Evolutionary conservation across 2,329 filamentous ascomycete genomes (phyloP).

Genomic region (Diaporthe sp.): DNA sequence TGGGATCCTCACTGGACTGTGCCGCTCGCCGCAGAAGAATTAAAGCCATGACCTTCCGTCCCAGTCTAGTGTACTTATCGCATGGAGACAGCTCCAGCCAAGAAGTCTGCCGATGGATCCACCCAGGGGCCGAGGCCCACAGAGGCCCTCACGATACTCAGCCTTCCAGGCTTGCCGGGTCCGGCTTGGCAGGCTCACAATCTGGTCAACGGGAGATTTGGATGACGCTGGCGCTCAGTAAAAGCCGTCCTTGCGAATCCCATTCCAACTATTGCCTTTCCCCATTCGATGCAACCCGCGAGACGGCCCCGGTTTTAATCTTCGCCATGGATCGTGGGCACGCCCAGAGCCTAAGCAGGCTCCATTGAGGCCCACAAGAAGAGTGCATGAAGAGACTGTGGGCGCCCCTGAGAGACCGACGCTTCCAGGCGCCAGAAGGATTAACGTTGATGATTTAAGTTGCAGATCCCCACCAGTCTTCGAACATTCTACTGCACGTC

Average conservation of each 20-base stretch:
- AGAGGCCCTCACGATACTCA: conserved; percentile 18
- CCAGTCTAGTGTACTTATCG: conserved; percentile 1
- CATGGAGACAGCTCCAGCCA: not conserved
- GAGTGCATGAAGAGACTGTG: conserved; percentile 1
- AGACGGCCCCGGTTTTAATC: conserved; percentile 1
- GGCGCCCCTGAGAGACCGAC: conserved; percentile 14
- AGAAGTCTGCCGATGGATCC: not conserved
- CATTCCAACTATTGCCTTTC: not conserved
- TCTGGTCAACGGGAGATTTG: conserved; percentile 25
- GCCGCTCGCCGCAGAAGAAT: not conserved
- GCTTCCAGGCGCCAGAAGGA: not conserved
- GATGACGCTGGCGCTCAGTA: conserved; percentile 2
- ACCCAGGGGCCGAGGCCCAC: conserved; percentile 18
- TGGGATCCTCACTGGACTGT: no score
- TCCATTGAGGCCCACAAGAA: conserved; percentile 4
- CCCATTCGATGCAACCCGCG: conserved; percentile 10
- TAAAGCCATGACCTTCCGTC: not conserved
- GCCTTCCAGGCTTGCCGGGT: conserved; percentile 20
- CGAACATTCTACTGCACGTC: conserved; percentile 24
- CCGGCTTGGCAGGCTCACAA: conserved; percentile 19
- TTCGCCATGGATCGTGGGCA: conserved; percentile 9
- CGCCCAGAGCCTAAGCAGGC: not conserved
- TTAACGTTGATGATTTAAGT: conserved; percentile 25
- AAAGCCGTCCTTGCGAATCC: conserved; percentile 8
- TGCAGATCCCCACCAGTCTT: conserved; percentile 28